Percentiles rank a stretch among this genome's conserved stretches.
Evolutionary conservation across 2,329 filamentous ascomycete genomes (phyloP).

Genomic region (Pseudohalonectria lignicola): DNA sequence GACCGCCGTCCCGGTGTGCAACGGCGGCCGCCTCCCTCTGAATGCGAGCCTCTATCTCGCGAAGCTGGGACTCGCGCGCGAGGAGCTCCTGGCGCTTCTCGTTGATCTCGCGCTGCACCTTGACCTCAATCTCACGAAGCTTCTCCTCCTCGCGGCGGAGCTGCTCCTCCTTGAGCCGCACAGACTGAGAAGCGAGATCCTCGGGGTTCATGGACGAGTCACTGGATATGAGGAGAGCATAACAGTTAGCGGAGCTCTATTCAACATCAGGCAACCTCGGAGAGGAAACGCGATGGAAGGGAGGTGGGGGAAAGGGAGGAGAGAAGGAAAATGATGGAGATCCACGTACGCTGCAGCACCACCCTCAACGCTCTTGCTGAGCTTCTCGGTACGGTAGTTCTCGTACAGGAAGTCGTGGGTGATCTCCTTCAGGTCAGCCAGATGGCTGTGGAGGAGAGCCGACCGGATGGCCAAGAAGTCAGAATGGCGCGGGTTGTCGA

Average conservation of each 20-base stretch:
- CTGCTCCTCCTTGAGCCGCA: conserved; percentile 98
- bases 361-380: conserved; percentile 97
- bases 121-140: conserved; percentile 97
- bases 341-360: conserved; percentile 74
- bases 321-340: conserved; percentile 3
- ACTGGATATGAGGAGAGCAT: conserved; percentile 27
- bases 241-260: not conserved
- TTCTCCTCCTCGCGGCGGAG: conserved; percentile 99
- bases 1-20: conserved; percentile 18
- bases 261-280: not conserved
- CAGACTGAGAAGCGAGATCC: conserved; percentile 91
- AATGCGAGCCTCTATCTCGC: conserved; percentile 98
- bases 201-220: conserved; percentile 96
- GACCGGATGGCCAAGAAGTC: conserved; percentile 97
- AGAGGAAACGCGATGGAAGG: not conserved
- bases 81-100: conserved; percentile 98
- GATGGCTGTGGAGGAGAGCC: conserved; percentile 90
- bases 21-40: conserved; percentile 63
- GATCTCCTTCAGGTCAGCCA: conserved; percentile 98
- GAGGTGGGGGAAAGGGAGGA: not conserved
- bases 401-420: conserved; percentile 99
- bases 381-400: conserved; percentile 99
- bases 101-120: conserved; percentile 99
- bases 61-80: conserved; percentile 94
- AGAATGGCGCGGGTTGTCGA: conserved; percentile 97